Evolutionary conservation across 495 filamentous ascomycete species (phyloP).

Genomic region (Venustampulla echinocandica): DNA sequence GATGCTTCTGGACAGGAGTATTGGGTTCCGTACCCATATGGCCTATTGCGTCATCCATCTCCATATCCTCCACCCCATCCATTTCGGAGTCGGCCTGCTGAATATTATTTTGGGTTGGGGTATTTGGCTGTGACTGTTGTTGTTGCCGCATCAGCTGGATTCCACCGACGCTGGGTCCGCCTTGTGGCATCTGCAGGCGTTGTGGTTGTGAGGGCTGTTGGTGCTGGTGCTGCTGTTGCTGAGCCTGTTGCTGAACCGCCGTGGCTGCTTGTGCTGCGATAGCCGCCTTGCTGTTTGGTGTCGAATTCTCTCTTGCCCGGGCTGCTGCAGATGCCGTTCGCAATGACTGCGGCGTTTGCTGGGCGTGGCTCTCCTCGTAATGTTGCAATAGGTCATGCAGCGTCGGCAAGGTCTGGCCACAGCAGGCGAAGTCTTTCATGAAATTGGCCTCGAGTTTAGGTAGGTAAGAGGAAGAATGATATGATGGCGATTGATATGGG

Average conservation of each 20-base stretch:
- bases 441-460: slow-evolving; percentile 96
- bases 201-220: slow-evolving; percentile 23
- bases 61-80: slow-evolving; percentile 90
- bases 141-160: slow-evolving; percentile 36
- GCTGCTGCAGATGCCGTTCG: slow-evolving; percentile 23
- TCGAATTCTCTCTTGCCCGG: slow-evolving; percentile 24
- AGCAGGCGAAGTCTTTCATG: slow-evolving; percentile 93
- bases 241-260: slow-evolving; percentile 47
- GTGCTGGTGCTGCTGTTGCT: slow-evolving; percentile 36
- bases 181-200: slow-evolving; percentile 41
- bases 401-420: slow-evolving; percentile 74
- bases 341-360: slow-evolving; percentile 44
- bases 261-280: slow-evolving; percentile 40
- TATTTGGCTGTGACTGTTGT: slow-evolving; percentile 26
- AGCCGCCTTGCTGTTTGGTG: slow-evolving; percentile 45
- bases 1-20: slow-evolving; percentile 37
- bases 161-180: slow-evolving; percentile 26
- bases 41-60: slow-evolving; percentile 79
- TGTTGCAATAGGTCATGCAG: slow-evolving; percentile 93
- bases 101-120: slow-evolving; percentile 23
- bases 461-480: slow-evolving; percentile 94
- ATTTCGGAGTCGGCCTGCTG: slow-evolving; percentile 51
- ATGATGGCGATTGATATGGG: slow-evolving; percentile 83
- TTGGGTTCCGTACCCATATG: slow-evolving; percentile 46
- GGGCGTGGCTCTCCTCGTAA: slow-evolving; percentile 88